A percentile compares a stretch with the other conserved stretches of the same genome.
These are phyloP conservation scores for Populus hybrid DNA, from an alignment of 441 rosid genomes.

Conservation along the genomic window DNA sequence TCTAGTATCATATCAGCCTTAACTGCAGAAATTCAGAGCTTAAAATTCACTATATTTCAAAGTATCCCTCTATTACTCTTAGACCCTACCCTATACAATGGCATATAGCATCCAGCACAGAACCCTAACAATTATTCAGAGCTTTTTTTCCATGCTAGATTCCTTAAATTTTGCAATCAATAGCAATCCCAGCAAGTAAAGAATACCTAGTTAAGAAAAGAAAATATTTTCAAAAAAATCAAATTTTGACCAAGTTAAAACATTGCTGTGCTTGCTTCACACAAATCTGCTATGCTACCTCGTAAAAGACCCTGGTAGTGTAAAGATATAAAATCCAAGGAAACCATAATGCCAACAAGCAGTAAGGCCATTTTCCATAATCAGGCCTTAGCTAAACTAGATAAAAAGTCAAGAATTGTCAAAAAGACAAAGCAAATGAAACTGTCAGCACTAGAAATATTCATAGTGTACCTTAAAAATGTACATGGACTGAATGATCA, in stretches of 20 bases:
- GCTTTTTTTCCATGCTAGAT: not conserved
- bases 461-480: constrained; percentile 68
- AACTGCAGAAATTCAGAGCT: not conserved
- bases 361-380: not conserved
- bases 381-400: not conserved
- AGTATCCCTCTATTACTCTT: not conserved
- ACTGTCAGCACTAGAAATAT: not conserved
- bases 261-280: not conserved
- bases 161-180: not conserved
- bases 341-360: not conserved
- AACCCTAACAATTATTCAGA: not conserved
- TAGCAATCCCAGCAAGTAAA: not conserved
- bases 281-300: not conserved
- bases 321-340: not conserved
- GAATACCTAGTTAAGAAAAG: not conserved
- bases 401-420: not conserved
- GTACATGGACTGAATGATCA: constrained; percentile 84
- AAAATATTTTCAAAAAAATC: too few species aligned
- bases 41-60: too few species aligned
- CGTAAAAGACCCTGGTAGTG: not conserved
- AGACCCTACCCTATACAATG: not conserved
- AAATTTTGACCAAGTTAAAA: not conserved
- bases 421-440: not conserved
- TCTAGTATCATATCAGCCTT: not conserved
- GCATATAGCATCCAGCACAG: not conserved